Evolutionary conservation across 192 early-diverging fungal genomes (phyloP).

Genomic region (Haplosporangium gracile): DNA sequence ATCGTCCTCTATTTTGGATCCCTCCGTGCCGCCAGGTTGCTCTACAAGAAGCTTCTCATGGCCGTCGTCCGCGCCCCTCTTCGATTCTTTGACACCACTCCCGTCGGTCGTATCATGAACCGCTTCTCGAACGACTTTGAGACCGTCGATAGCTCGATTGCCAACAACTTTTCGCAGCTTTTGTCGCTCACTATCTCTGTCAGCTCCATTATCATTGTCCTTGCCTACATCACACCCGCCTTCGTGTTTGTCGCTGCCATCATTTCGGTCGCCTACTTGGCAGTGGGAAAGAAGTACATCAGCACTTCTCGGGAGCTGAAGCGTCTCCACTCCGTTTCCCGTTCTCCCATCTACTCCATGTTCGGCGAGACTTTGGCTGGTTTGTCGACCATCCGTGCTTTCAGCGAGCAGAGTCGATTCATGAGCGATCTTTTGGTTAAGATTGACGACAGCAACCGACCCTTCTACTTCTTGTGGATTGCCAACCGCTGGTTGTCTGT

Average conservation of each 20-base stretch:
- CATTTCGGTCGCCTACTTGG: slow-evolving; percentile 66
- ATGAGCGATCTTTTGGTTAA: slow-evolving; percentile 67
- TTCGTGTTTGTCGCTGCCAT: slow-evolving; percentile 69
- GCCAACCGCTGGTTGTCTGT: slow-evolving; percentile 86
- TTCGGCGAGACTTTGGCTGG: slow-evolving; percentile 73
- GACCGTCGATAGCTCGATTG: slow-evolving; percentile 76
- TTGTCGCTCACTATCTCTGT: slow-evolving; percentile 59
- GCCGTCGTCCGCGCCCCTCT: slow-evolving; percentile 74
- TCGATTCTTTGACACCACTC: slow-evolving; percentile 85
- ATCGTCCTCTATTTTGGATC: slow-evolving; percentile 63
- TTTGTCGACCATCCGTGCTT: slow-evolving; percentile 85
- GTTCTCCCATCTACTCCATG: slow-evolving; percentile 81
- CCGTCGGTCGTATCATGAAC: slow-evolving; percentile 86
- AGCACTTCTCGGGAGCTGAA: slow-evolving; percentile 89
- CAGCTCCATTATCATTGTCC: slow-evolving; percentile 65
- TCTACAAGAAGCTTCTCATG: slow-evolving; percentile 70
- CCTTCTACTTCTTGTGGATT: slow-evolving; percentile 86
- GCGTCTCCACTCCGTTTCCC: slow-evolving; percentile 83
- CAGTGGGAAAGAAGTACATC: slow-evolving; percentile 78
- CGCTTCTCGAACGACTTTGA: slow-evolving; percentile 88
- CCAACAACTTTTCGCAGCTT: slow-evolving; percentile 52
- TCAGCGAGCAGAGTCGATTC: slow-evolving; percentile 74
- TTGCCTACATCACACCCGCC: slow-evolving; percentile 69
- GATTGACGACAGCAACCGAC: slow-evolving; percentile 82
- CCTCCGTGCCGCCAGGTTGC: slow-evolving; percentile 64